Evolutionary conservation across 2,329 filamentous ascomycete genomes (phyloP).

Genomic region (Aspergillus hiratsukae): DNA sequence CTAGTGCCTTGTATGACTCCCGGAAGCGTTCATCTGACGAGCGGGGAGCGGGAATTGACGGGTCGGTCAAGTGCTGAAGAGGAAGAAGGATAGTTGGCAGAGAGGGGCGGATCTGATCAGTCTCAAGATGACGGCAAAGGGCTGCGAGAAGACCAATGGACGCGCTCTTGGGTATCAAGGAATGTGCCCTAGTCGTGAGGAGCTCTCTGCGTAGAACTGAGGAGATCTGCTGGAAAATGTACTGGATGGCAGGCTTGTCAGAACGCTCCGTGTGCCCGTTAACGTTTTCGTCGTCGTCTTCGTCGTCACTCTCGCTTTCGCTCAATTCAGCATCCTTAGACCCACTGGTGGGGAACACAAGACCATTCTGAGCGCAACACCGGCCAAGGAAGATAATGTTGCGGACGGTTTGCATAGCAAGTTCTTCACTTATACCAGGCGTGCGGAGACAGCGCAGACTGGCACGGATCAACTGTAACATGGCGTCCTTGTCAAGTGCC

Average conservation of each 20-base stretch:
- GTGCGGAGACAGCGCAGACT: constrained; percentile 58
- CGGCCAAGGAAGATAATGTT: constrained; percentile 78
- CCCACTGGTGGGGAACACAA: constrained; percentile 40
- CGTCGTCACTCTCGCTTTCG: constrained; percentile 44
- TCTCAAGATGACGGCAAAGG: constrained; percentile 59
- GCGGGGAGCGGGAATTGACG: constrained; percentile 66
- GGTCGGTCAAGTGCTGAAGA: constrained; percentile 79
- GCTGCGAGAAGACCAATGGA: constrained; percentile 70
- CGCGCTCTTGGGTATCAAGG: constrained; percentile 69
- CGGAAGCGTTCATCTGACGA: constrained; percentile 68
- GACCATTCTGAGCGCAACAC: constrained; percentile 56
- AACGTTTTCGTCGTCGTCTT: constrained; percentile 37
- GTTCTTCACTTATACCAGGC: constrained; percentile 61
- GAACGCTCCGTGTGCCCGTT: constrained; percentile 18
- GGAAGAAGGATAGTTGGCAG: constrained; percentile 63
- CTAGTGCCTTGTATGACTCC: constrained; percentile 64
- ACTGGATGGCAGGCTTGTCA: constrained; percentile 57
- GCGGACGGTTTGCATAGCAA: constrained; percentile 74
- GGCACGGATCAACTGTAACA: constrained; percentile 56
- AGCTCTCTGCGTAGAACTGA: constrained; percentile 74
- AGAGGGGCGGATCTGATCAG: constrained; percentile 55
- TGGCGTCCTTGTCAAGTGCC: constrained; percentile 58
- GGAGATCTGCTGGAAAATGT: constrained; percentile 73
- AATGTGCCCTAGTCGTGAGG: constrained; percentile 55
- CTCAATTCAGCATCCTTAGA: constrained; percentile 36